phyloP scores from a whole-genome alignment of 768 basidiomycete genomes.

The Phanerodontia chrysosporium region DNA sequence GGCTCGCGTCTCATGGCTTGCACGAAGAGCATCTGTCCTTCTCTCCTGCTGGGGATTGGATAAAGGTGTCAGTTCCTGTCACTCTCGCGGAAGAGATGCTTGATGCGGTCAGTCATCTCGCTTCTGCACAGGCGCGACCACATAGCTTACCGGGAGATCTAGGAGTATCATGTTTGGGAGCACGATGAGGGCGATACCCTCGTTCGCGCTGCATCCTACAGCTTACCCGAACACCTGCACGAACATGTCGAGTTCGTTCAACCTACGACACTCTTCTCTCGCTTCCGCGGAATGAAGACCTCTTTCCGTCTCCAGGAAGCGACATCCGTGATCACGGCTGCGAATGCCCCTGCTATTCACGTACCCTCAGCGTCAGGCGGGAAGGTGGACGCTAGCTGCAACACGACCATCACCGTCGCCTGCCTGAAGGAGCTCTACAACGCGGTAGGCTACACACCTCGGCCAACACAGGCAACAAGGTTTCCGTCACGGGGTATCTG shows the following conservation, averaged over 20 bases:
- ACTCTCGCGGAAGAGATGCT: slow-evolving; percentile 63
- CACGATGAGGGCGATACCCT: slow-evolving; percentile 50
- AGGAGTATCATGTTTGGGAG: slow-evolving; percentile 64
- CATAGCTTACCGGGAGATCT: too few relatives aligned
- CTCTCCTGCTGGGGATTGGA: slow-evolving; percentile 68
- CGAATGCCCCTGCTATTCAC: slow-evolving; percentile 22
- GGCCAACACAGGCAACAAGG: slow-evolving; percentile 22
- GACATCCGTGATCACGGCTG: not conserved
- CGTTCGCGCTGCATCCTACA: slow-evolving; percentile 63
- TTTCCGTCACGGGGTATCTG: slow-evolving; percentile 33
- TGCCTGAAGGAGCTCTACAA: slow-evolving; percentile 34
- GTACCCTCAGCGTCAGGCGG: slow-evolving; percentile 21
- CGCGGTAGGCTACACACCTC: slow-evolving; percentile 22
- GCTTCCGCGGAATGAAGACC: slow-evolving; percentile 38
- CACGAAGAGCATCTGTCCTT: slow-evolving; percentile 40
- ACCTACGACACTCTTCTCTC: slow-evolving; percentile 66
- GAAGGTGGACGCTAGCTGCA: slow-evolving; percentile 28
- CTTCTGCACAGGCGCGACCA: too few relatives aligned
- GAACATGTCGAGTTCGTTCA: slow-evolving; percentile 63
- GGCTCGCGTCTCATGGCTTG: slow-evolving; percentile 57
- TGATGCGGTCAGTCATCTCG: slow-evolving; percentile 54
- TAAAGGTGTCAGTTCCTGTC: slow-evolving; percentile 54
- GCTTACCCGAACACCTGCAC: slow-evolving; percentile 54
- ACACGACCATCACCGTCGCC: slow-evolving; percentile 25
- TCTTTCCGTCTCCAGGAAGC: slow-evolving; percentile 25